phyloP scores from a whole-genome alignment of 2,329 filamentous ascomycete species.

The Pestalotiopsis sp. region DNA sequence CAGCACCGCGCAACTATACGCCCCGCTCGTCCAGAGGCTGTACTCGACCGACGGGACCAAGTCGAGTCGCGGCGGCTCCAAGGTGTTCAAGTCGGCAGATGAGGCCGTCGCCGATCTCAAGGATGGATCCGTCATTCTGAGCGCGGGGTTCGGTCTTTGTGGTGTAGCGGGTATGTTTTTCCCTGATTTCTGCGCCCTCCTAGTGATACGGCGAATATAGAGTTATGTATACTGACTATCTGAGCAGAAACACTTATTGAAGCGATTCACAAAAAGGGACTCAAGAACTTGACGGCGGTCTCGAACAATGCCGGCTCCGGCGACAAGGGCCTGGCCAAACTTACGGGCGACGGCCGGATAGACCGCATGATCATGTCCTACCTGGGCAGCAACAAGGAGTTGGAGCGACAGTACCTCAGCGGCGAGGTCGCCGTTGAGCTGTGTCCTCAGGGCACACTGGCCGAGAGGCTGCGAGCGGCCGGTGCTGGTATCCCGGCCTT shows the following conservation, averaged over 20 bases:
- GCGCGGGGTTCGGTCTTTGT: constrained; percentile 82
- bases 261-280: constrained; percentile 63
- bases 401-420: constrained; percentile 75
- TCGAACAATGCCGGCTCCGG: constrained; percentile 81
- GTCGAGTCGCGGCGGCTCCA: constrained; percentile 41
- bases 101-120: constrained; percentile 72
- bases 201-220: neutral
- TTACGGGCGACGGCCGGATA: constrained; percentile 72
- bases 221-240: neutral
- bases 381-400: constrained; percentile 75
- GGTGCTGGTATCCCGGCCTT: constrained; percentile 81
- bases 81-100: constrained; percentile 60
- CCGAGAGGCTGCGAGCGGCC: constrained; percentile 72
- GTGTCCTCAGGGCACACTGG: constrained; percentile 76
- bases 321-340: constrained; percentile 68
- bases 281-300: constrained; percentile 70
- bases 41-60: constrained; percentile 25
- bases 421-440: constrained; percentile 78
- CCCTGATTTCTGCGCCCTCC: neutral
- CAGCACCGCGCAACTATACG: constrained; percentile 20
- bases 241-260: constrained; percentile 69
- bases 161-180: constrained; percentile 65
- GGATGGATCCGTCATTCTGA: constrained; percentile 72
- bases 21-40: constrained; percentile 19
- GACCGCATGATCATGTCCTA: constrained; percentile 75